These are phyloP conservation scores for Sarocladiaceae sp. DNA, from an alignment of 2,329 filamentous ascomycete species.

Conservation along the genomic window DNA sequence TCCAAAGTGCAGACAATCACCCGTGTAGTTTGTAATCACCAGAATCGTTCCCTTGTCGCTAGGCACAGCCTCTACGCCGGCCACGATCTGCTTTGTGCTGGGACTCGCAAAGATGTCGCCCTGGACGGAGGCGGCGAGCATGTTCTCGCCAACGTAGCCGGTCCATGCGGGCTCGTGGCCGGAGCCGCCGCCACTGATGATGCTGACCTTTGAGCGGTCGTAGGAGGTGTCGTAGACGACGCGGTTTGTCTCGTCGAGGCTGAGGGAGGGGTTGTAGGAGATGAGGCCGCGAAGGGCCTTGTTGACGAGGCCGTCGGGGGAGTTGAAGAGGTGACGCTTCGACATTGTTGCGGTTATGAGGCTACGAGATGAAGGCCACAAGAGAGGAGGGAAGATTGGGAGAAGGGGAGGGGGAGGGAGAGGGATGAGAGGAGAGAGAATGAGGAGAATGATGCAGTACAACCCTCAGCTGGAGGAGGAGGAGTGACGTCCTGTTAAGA, in stretches of 20 bases:
- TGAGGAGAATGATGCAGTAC: not conserved
- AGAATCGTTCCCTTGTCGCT: conserved; percentile 50
- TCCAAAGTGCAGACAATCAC: conserved; percentile 57
- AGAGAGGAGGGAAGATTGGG: not conserved
- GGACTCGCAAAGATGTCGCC: conserved; percentile 61
- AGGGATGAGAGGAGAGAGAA: not conserved
- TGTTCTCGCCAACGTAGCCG: conserved; percentile 55
- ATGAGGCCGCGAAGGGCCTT: conserved; percentile 45
- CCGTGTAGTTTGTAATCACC: conserved; percentile 60
- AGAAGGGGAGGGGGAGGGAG: conserved; percentile 2
- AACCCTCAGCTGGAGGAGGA: not conserved
- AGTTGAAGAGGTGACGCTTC: conserved; percentile 45
- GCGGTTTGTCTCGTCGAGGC: conserved; percentile 42
- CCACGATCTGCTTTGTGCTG: conserved; percentile 55
- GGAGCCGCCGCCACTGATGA: conserved; percentile 50
- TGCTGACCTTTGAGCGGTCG: conserved; percentile 37
- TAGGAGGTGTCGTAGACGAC: conserved; percentile 44
- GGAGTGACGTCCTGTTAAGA: conserved; percentile 8
- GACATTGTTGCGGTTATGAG: conserved; percentile 35
- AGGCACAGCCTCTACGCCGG: conserved; percentile 49
- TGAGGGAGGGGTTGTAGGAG: conserved; percentile 45
- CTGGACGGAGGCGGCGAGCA: conserved; percentile 54
- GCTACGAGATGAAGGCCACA: not conserved
- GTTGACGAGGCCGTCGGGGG: conserved; percentile 45
- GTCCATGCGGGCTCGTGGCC: conserved; percentile 58